Percentiles rank a stretch among this genome's conserved stretches.
Evolutionary conservation across 2,329 filamentous ascomycete species (phyloP).

Genomic region (Aspergillus jensenii): DNA sequence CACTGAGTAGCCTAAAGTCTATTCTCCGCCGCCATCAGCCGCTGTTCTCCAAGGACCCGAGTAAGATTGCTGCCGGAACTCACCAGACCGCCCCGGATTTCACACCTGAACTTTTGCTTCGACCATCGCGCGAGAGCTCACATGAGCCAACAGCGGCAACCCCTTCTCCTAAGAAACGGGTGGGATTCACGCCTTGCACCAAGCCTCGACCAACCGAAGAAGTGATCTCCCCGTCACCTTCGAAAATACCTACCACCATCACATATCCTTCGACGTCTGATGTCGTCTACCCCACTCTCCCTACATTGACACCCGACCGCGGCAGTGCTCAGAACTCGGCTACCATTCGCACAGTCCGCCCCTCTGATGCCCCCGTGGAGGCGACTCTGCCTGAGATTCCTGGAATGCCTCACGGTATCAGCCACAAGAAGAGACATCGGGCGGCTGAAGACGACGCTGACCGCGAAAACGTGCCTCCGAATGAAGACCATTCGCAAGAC

Average conservation of each 20-base stretch:
- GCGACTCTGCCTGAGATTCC: conserved; percentile 29
- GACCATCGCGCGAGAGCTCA: conserved; percentile 26
- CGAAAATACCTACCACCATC: conserved; percentile 33
- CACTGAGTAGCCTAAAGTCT: conserved; percentile 57
- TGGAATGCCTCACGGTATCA: conserved; percentile 40
- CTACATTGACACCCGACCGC: conserved; percentile 36
- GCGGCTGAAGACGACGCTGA: conserved; percentile 33
- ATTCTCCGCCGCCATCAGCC: conserved; percentile 62
- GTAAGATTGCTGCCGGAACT: conserved; percentile 61
- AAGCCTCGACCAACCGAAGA: conserved; percentile 42
- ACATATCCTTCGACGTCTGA: conserved; percentile 26
- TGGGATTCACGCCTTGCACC: conserved; percentile 75
- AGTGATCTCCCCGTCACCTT: conserved; percentile 42
- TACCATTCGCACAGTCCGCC: conserved; percentile 43
- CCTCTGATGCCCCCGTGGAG: conserved; percentile 26
- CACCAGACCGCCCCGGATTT: conserved; percentile 46
- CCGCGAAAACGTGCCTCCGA: conserved; percentile 34
- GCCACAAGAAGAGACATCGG: conserved; percentile 42
- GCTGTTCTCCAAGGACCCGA: conserved; percentile 59
- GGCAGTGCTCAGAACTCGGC: conserved; percentile 22
- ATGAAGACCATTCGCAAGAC: conserved; percentile 21
- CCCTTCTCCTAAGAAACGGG: conserved; percentile 73
- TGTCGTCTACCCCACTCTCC: conserved; percentile 38
- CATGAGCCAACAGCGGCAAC: conserved; percentile 52
- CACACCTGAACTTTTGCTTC: conserved; percentile 53